A percentile compares a stretch with the other conserved stretches of the same genome.
Evolutionary conservation across 2,329 filamentous ascomycete species (phyloP).

Genomic region (Balansia obtecta): DNA sequence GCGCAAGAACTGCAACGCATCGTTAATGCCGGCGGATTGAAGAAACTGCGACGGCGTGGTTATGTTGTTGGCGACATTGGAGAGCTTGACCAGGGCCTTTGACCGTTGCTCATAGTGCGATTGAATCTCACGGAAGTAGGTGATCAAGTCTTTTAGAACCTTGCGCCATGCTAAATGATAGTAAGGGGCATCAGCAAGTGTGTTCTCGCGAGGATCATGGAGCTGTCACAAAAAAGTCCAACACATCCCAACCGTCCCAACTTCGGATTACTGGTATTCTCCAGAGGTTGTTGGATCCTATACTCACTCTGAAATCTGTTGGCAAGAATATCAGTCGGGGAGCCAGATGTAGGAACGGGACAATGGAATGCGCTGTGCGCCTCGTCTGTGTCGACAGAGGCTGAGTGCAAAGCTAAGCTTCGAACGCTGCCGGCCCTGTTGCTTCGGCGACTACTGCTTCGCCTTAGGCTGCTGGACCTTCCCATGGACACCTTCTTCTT

Average conservation of each 20-base stretch:
- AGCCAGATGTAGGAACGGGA: conserved; percentile 76
- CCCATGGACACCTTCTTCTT: conserved; percentile 80
- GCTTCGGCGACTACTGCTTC: conserved; percentile 69
- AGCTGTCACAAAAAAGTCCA: background rate
- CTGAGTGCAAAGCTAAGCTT: conserved; percentile 62
- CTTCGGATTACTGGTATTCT: background rate
- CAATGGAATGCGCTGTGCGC: conserved; percentile 77
- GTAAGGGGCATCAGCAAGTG: background rate
- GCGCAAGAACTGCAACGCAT: conserved; percentile 70
- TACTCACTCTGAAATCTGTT: conserved; percentile 74
- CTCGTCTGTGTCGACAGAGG: conserved; percentile 49
- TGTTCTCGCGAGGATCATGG: background rate
- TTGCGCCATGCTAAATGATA: conserved; percentile 69
- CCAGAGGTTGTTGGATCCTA: background rate
- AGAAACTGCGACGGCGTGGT: conserved; percentile 65
- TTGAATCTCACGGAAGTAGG: conserved; percentile 89
- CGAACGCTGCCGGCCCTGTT: conserved; percentile 77
- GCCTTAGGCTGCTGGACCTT: conserved; percentile 60
- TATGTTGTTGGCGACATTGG: conserved; percentile 74
- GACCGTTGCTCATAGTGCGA: conserved; percentile 74
- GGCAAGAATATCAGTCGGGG: conserved; percentile 77
- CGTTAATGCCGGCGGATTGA: conserved; percentile 69
- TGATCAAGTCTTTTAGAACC: conserved; percentile 84
- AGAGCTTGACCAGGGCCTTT: conserved; percentile 71
- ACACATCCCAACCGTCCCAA: background rate